phyloP scores from a whole-genome alignment of 768 basidiomycete genomes.

The Mycena chlorophos region DNA sequence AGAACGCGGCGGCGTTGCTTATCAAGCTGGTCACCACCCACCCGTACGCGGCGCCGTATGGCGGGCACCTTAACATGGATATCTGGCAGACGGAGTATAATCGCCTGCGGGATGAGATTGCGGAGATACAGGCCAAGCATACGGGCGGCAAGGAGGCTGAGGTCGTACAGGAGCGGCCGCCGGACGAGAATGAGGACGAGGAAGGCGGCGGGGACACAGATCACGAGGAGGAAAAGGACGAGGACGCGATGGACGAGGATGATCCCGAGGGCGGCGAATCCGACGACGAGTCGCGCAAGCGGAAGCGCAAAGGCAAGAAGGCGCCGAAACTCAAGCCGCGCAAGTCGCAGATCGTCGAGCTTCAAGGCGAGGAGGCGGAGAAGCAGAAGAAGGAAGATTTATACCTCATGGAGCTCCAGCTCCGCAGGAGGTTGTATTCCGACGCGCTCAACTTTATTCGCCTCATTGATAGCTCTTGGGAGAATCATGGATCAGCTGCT shows the following conservation, averaged over 20 bases:
- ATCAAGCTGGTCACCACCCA: constrained; percentile 80
- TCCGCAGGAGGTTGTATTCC: constrained; percentile 82
- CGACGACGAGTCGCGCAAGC: constrained; percentile 33
- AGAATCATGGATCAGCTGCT: constrained; percentile 73
- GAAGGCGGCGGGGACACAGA: constrained; percentile 21
- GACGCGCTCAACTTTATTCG: constrained; percentile 85
- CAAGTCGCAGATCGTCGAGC: constrained; percentile 70
- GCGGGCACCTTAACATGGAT: constrained; percentile 70
- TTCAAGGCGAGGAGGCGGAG: constrained; percentile 73
- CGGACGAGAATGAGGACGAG: constrained; percentile 34
- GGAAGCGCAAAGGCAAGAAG: constrained; percentile 44
- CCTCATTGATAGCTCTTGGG: constrained; percentile 60
- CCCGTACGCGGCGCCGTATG: constrained; percentile 83
- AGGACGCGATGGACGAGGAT: background rate
- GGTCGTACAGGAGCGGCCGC: constrained; percentile 49
- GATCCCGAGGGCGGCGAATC: background rate
- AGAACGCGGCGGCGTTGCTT: constrained; percentile 75
- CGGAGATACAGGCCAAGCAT: constrained; percentile 66
- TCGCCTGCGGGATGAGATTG: constrained; percentile 60
- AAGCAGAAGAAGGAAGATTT: constrained; percentile 67
- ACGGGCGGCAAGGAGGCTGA: constrained; percentile 52
- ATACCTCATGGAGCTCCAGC: constrained; percentile 58
- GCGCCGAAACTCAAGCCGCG: constrained; percentile 54
- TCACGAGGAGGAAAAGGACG: background rate
- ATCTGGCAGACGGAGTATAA: constrained; percentile 78